Evolutionary conservation across 306 rosid genomes (phyloP).

Genomic region (Malus domestica): DNA sequence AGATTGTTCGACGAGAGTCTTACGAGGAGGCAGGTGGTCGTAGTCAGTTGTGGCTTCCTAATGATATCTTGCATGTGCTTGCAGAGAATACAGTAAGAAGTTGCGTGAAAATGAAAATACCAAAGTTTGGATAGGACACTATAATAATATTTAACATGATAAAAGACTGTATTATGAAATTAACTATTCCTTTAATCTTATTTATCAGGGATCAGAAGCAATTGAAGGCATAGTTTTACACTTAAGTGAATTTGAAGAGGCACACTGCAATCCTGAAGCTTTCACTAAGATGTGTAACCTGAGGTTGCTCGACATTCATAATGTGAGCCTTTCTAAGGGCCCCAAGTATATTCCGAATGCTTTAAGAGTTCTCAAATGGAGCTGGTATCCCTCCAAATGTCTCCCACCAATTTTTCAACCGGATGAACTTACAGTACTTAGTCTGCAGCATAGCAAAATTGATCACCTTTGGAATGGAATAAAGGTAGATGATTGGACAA

Average conservation of each 20-base stretch:
- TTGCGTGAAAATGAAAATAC: too few species aligned
- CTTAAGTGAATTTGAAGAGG: neutral
- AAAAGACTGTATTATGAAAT: too few species aligned
- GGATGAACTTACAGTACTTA: neutral
- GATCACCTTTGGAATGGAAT: neutral
- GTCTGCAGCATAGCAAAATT: too few species aligned
- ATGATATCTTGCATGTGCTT: too few species aligned
- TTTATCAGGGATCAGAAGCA: too few species aligned
- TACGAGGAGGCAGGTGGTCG: neutral
- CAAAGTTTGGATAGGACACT: too few species aligned
- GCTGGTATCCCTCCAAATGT: neutral
- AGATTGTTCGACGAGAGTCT: too few species aligned
- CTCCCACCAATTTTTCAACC: neutral
- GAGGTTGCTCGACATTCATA: neutral
- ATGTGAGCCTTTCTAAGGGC: too few species aligned
- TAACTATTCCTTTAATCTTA: too few species aligned
- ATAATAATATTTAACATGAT: too few species aligned
- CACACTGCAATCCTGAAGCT: neutral
- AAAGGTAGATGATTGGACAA: neutral
- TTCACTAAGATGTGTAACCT: conserved; percentile 19
- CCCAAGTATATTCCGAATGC: neutral
- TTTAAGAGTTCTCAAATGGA: conserved; percentile 1
- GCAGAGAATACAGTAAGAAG: too few species aligned
- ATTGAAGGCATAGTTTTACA: conserved; percentile 5
- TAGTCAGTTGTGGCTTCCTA: neutral